Conservation (phyloP, 202 grass and related monocot genomes). For the Schoenoplectus triqueter region DNA sequence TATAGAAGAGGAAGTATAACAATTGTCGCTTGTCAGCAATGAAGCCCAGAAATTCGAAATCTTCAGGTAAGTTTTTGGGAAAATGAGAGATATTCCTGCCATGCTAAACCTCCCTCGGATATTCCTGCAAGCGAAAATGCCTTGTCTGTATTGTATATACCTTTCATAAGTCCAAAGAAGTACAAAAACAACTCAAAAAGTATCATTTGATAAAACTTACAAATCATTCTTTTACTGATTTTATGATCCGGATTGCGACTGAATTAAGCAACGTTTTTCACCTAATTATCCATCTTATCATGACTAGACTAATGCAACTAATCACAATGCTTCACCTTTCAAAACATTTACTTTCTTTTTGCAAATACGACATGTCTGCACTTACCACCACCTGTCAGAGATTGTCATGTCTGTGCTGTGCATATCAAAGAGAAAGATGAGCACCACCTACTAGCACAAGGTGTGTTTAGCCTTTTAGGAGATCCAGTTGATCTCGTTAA, state of each 20-base stretch:
- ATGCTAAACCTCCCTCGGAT: constrained; percentile 17
- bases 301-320: neutral
- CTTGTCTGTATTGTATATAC: constrained; percentile 46
- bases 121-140: constrained; percentile 46
- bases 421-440: constrained; percentile 5
- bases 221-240: too few species aligned
- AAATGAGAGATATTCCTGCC: neutral
- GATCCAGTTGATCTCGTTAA: neutral
- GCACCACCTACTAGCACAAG: neutral
- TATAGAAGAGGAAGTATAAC: neutral
- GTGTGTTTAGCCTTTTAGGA: constrained; percentile 6
- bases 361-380: neutral
- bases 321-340: constrained; percentile 19
- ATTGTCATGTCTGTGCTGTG: neutral
- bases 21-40: neutral
- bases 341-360: constrained; percentile 32
- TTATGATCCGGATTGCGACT: neutral
- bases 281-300: constrained; percentile 7
- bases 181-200: neutral
- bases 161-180: neutral
- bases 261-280: constrained; percentile 20
- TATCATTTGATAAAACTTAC: too few species aligned
- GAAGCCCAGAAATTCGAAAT: neutral
- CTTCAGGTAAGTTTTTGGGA: neutral
- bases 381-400: neutral